phyloP scores from a whole-genome alignment of 495 filamentous ascomycete genomes.

The Aspergillus sclerotiicarbonarius region DNA sequence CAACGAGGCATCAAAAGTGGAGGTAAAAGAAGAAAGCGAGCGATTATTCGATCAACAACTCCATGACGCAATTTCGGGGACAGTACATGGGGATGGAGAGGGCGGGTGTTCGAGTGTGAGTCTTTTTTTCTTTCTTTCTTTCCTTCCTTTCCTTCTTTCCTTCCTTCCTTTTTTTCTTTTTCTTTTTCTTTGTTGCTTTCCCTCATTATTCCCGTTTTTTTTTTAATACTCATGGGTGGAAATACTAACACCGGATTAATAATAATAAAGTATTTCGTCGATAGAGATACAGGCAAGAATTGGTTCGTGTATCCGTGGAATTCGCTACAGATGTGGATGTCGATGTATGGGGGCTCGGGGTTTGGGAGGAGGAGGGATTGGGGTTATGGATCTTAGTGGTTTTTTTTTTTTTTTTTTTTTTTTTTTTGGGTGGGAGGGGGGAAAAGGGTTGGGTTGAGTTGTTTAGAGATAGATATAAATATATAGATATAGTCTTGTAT shows the following conservation, averaged over 20 bases:
- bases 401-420: too few relatives aligned
- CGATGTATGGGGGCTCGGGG: slow-evolving; percentile 4
- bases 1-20: neutral
- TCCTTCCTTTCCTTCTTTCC: neutral
- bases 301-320: slow-evolving; percentile 20
- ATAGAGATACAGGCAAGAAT: slow-evolving; percentile 13
- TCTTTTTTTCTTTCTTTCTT: neutral
- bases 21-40: slow-evolving; percentile 11
- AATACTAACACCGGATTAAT: neutral
- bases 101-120: slow-evolving; percentile 14
- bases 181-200: neutral
- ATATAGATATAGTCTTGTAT: too few relatives aligned
- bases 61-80: slow-evolving; percentile 11
- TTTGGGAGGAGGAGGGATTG: slow-evolving; percentile 12
- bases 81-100: slow-evolving; percentile 11
- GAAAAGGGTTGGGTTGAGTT: too few relatives aligned
- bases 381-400: neutral
- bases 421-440: too few relatives aligned
- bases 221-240: too few relatives aligned
- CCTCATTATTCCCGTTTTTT: neutral
- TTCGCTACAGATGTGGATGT: slow-evolving; percentile 15
- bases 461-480: too few relatives aligned
- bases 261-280: slow-evolving; percentile 21
- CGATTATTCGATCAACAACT: slow-evolving; percentile 3
- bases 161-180: neutral